Base-by-base conservation (phyloP, 2,329 filamentous ascomycete species). In the Colletotrichum paranaense region DNA sequence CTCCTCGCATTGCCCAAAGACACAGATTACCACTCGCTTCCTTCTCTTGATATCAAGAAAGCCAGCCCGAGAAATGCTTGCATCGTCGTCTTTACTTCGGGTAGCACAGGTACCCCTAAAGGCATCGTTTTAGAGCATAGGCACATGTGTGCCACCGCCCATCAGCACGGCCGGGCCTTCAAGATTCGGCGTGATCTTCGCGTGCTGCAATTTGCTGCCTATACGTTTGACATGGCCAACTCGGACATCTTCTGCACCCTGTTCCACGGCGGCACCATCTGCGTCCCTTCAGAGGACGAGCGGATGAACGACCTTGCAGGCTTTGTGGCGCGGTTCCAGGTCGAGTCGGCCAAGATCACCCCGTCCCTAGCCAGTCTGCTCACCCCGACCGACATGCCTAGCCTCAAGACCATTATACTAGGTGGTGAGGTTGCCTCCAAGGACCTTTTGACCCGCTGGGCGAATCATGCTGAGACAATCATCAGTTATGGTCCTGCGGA, bases 161-260 rank as follows among this genome's bases (percentile, higher is more conserved):
- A 24, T 19, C 56, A 62, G n/a, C 32, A 67, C 19, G 57, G 58
- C 9, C 55, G 64, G 56, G 49, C 60, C 5, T 56, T 75, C 2
- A 24, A 64, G 1, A 66, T 75, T 62, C 57, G 38, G 14, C 35
- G 49, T n/a, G 57, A 62, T 7, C 63, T 64, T 12, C 68, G 64
- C 4, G 75, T 76, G 62, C 73, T 77, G 46, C 74, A 76, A 14
- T 76, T 76, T 32, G 69, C 67, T 24, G 74, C 76, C 7, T 76
- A 68, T 9, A 66, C 70, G n/a, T 77, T 77, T 62, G 76, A 77
- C 62, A 38, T 70, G 12, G 68, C 66, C 4, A 71, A 74, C 59
- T 49, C 60, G 14, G 74, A 74, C 14, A 66, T 73, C 4, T 26
- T 77, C 5, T 38, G 28, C 11, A 55, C 76, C 8, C 68, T 72